Base-by-base conservation (phyloP, 1,139 yeast genomes). In the Yamadazyma kanchanaburiensis region DNA sequence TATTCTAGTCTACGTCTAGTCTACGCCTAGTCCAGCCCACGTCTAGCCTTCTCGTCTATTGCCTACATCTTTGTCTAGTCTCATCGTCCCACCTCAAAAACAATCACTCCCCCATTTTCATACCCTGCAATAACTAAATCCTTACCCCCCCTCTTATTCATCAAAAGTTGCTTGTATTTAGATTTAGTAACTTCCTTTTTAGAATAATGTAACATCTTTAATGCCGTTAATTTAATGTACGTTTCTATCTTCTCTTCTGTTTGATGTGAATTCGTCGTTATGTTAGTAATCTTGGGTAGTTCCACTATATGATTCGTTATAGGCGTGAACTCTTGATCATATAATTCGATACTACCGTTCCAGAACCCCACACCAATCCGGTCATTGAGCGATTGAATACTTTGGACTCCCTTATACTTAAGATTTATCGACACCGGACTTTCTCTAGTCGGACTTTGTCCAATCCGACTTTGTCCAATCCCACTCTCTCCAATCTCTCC, bases 291-390 rank as follows among this genome's bases (percentile, higher is more conserved):
- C 13, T 35, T 35, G 2, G 59, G 59, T 12, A 50, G 26, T 8
- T 34, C 26, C 10, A 50, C 33, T 15, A 42, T 31, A 21, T 33
- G 38, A 23, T 38, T 38, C 3, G 23, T 15, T 9, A 39, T 7
- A 6, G 35, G 33, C 4, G 39, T 29, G n/a, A 37, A 32, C 2
- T 38, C 20, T 8, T 21, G 16, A 24, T 42, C 43, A 22, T 43
- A 48, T 1, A 50, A 55, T 34, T 57, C 58, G 3, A 64, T 50
- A 1, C 45, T 28, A 3, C 73, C 72, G 34, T 58, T 61, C 74
- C 74, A 67, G 31, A 58, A 64, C n/a, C 67, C 68, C 3, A 63
- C 35, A 3, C 54, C 37, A 1, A 42, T 21, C 11, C 34, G 31
- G n/a, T 31, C 22, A 3, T 28, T 25, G 5, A 38, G 25, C 10